Conservation (phyloP, 192 early-diverging fungal genomes). For the Spizellomyces sp. region DNA sequence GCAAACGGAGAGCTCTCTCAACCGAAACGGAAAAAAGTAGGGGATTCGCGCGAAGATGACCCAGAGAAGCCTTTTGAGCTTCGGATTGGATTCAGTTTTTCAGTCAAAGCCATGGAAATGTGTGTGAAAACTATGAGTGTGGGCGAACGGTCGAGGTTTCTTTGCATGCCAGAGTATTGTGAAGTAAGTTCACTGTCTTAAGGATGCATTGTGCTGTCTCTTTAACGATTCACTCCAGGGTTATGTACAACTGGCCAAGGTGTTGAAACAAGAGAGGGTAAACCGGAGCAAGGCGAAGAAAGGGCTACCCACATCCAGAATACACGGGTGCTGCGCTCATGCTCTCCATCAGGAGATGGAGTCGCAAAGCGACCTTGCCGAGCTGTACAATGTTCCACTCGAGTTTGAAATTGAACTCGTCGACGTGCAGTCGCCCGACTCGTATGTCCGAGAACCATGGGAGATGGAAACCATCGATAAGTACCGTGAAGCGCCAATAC, state of each 20-base stretch:
- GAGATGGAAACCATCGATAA: slow-evolving; percentile 54
- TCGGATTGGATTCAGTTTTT: slow-evolving; percentile 54
- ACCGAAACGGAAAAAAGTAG: slow-evolving; percentile 40
- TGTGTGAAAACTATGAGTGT: slow-evolving; percentile 51
- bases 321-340: slow-evolving; percentile 49
- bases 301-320: slow-evolving; percentile 41
- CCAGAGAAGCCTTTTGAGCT: slow-evolving; percentile 49
- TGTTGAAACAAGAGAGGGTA: slow-evolving; percentile 48
- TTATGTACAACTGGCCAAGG: slow-evolving; percentile 52
- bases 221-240: slow-evolving; percentile 30
- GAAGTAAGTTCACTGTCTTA: slow-evolving; percentile 31
- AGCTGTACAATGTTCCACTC: slow-evolving; percentile 38
- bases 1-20: background rate
- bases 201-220: background rate
- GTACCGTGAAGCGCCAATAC: slow-evolving; percentile 43
- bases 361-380: slow-evolving; percentile 36
- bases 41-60: slow-evolving; percentile 40
- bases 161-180: slow-evolving; percentile 49
- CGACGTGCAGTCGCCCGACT: slow-evolving; percentile 43
- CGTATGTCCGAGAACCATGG: slow-evolving; percentile 50
- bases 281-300: slow-evolving; percentile 36
- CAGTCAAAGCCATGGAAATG: slow-evolving; percentile 49
- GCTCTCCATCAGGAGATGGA: slow-evolving; percentile 30
- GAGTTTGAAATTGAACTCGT: slow-evolving; percentile 58
- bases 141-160: slow-evolving; percentile 49